phyloP scores from a whole-genome alignment of 306 rosid species.

The Senna siamea region DNA sequence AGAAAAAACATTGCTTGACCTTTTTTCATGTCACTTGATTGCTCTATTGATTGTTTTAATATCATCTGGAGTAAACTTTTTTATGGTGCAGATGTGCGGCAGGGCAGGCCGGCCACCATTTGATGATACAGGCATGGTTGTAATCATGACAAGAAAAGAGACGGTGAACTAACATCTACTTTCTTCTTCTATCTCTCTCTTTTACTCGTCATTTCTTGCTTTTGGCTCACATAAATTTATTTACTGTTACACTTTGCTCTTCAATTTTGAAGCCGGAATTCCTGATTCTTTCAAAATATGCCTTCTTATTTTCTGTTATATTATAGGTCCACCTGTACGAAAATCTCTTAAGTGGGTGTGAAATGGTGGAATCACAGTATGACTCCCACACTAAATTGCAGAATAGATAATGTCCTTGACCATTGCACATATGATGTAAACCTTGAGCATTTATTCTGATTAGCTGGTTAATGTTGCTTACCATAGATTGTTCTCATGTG shows the following conservation, averaged over 20 bases:
- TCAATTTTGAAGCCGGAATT: constrained; percentile 26
- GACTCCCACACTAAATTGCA: constrained; percentile 38
- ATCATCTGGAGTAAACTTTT: constrained; percentile 12
- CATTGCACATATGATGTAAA: constrained; percentile 24
- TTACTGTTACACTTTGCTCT: constrained; percentile 2
- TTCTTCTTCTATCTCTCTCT: constrained; percentile 25
- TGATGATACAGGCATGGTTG: constrained; percentile 95
- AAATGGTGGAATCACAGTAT: constrained; percentile 96
- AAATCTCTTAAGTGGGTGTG: constrained; percentile 93
- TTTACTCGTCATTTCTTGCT: not conserved
- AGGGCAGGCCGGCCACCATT: constrained; percentile 99
- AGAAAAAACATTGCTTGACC: constrained; percentile 3
- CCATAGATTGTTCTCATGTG: constrained; percentile 78
- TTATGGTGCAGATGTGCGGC: constrained; percentile 80
- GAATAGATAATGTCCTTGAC: constrained; percentile 23
- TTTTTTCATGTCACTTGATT: constrained; percentile 19
- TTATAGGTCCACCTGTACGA: constrained; percentile 91
- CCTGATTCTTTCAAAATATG: constrained; percentile 7
- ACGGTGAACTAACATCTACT: constrained; percentile 60
- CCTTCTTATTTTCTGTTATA: constrained; percentile 30
- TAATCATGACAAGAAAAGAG: constrained; percentile 97
- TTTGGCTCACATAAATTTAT: constrained; percentile 8
- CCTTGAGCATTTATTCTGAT: constrained; percentile 29
- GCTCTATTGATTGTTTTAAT: constrained; percentile 19
- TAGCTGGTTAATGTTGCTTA: constrained; percentile 37